phyloP scores from a whole-genome alignment of 768 basidiomycete genomes.

The Infundibulicybe gibba region DNA sequence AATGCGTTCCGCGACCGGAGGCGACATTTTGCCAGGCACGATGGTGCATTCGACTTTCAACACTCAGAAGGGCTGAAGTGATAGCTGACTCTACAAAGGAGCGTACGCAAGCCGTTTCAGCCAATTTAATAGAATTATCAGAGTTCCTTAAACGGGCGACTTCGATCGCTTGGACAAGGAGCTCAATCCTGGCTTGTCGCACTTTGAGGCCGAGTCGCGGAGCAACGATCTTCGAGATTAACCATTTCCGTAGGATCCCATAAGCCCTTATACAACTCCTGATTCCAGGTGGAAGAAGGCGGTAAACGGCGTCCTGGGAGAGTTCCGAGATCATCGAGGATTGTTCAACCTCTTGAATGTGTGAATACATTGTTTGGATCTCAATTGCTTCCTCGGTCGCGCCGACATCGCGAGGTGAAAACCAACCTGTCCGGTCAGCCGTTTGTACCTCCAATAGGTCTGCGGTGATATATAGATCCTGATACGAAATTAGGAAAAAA shows the following conservation, averaged over 20 bases:
- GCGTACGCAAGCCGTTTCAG: constrained; percentile 63
- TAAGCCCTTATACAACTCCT: constrained; percentile 78
- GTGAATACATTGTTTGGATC: constrained; percentile 75
- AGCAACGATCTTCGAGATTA: constrained; percentile 64
- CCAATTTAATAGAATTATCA: constrained; percentile 32
- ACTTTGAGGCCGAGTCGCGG: constrained; percentile 58
- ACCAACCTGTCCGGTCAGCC: constrained; percentile 80
- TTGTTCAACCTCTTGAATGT: constrained; percentile 69
- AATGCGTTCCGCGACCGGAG: constrained; percentile 51
- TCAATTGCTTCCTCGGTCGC: constrained; percentile 62
- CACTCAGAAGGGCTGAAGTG: constrained; percentile 71
- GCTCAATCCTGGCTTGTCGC: constrained; percentile 72
- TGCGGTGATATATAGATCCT: constrained; percentile 77
- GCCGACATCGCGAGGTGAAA: constrained; percentile 52
- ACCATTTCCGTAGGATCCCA: constrained; percentile 75
- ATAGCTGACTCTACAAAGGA: constrained; percentile 81
- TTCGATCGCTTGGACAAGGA: constrained; percentile 69
- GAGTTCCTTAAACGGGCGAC: constrained; percentile 62
- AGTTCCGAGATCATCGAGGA: constrained; percentile 71
- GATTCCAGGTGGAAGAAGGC: constrained; percentile 69
- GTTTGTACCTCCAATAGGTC: constrained; percentile 82
- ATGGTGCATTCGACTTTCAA: constrained; percentile 74
- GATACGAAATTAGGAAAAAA: constrained; percentile 1
- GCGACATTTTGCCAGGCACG: constrained; percentile 81
- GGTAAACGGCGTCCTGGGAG: constrained; percentile 66